Evolutionary conservation across 2,329 filamentous ascomycete genomes (phyloP).

Genomic region (Cordyceps cicadae): DNA sequence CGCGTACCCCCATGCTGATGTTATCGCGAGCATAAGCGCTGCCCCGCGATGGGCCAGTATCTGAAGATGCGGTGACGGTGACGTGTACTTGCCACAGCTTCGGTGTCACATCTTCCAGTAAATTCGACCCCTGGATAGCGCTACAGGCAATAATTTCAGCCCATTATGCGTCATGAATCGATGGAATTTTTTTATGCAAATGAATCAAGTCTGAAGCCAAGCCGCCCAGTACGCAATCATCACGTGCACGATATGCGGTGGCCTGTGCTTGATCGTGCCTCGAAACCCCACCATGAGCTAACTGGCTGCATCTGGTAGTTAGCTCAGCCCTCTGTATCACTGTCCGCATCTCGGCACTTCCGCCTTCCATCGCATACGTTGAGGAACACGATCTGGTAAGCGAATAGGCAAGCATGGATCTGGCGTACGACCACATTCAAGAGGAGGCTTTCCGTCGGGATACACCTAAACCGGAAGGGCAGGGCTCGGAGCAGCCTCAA

Average conservation of each 20-base stretch:
- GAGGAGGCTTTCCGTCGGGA: conserved; percentile 66
- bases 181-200: not conserved
- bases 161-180: too few species aligned
- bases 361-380: not conserved
- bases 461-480: conserved; percentile 30
- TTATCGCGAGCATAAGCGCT: not conserved
- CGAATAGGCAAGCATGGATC: conserved; percentile 59
- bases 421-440: conserved; percentile 94
- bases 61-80: too few species aligned
- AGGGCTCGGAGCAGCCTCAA: conserved; percentile 28
- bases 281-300: conserved; percentile 7
- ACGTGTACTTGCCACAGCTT: not conserved
- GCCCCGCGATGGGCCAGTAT: too few species aligned
- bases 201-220: not conserved
- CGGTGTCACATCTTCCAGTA: not conserved
- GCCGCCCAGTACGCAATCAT: not conserved
- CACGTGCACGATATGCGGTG: not conserved
- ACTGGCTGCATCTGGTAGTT: not conserved
- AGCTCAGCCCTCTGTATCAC: not conserved
- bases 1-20: not conserved
- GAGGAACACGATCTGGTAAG: not conserved
- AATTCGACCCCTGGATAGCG: too few species aligned
- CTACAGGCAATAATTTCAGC: not conserved
- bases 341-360: not conserved
- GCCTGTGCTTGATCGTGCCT: conserved; percentile 9